Evolutionary conservation across 73 alveolate genomes (phyloP).

Genomic region (Tetrahymena malaccensis): DNA sequence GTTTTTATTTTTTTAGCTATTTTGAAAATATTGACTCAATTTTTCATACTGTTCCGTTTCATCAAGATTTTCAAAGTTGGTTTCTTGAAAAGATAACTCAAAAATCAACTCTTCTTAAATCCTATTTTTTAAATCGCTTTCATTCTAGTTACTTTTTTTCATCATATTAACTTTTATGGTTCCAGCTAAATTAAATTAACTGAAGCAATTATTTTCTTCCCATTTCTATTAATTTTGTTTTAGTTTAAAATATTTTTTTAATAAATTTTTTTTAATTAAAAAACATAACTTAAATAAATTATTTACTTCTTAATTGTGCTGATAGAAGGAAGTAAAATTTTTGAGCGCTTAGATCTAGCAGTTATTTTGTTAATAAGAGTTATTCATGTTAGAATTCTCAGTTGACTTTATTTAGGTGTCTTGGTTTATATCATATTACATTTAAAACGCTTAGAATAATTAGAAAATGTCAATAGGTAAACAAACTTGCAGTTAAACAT

Average conservation of each 20-base stretch:
- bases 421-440: not conserved
- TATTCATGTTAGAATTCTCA: no score
- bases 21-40: not conserved
- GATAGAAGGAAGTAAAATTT: not conserved
- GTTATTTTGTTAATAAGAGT: no score
- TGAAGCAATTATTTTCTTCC: not conserved
- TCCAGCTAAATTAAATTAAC: not conserved
- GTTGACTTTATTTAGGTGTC: not conserved
- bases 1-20: not conserved
- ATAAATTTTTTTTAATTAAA: no score
- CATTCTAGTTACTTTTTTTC: no score
- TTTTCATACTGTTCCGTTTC: not conserved
- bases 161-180: not conserved
- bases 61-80: not conserved
- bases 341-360: no score
- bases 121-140: not conserved
- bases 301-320: not conserved
- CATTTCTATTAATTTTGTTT: not conserved
- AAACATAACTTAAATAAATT: no score
- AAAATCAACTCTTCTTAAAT: not conserved
- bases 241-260: no score
- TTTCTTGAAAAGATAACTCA: not conserved
- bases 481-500: not conserved
- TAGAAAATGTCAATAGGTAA: not conserved
- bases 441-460: not conserved